Base-by-base conservation (phyloP, 208 protist species). In the Wallacemonas sp. region DNA sequence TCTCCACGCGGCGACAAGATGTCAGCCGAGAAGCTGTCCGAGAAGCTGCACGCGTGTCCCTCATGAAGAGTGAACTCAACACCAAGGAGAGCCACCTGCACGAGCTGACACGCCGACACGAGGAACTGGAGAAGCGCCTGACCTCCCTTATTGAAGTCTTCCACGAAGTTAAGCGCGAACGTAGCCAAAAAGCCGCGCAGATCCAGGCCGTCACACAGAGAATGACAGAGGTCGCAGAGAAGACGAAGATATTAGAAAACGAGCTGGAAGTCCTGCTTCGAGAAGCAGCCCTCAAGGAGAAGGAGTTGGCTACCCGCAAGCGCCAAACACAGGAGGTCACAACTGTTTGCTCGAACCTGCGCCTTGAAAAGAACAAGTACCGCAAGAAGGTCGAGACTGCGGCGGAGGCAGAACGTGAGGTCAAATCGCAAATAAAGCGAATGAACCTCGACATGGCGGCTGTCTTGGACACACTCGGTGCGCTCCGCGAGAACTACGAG, bases 241-340 rank as follows among this genome's bases (percentile, higher is more conserved):
- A 98, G 77, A 98, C 96, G 22, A 97, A 95, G 64, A 96, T 98
- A 63, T 69, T 98, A 39, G 92, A 98, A 58, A 96, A 98, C 62
- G 97, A 98, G 68, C 75, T 97, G 47, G 82, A 91, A 47, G 94
- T 97, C 26, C 75, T 97, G 42, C 81, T 86, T 31, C 84, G 86
- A 39, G 94, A 98, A 79, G 90, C 73, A 2, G 66, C 82, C 27
- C 30, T 91, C 22, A 98, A 98, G 75, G 93, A 98, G 21, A 79
- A 86, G 54, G 83, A 91, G 38, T 66, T 98, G 19, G 68, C 62
- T 17, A 87, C 94, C 64, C 86, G 87, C 53, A 84, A 90, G 75
- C 74, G 86, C n/a, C 81, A 90, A 60, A 70, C 80, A 33, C 88
- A 95, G 42, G 87, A 97, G 34, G 69, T 92, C 27, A 77, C 65